Percentiles rank a stretch among this genome's conserved stretches.
phyloP scores from a whole-genome alignment of 106 monocot species.

The Acorus calamus region DNA sequence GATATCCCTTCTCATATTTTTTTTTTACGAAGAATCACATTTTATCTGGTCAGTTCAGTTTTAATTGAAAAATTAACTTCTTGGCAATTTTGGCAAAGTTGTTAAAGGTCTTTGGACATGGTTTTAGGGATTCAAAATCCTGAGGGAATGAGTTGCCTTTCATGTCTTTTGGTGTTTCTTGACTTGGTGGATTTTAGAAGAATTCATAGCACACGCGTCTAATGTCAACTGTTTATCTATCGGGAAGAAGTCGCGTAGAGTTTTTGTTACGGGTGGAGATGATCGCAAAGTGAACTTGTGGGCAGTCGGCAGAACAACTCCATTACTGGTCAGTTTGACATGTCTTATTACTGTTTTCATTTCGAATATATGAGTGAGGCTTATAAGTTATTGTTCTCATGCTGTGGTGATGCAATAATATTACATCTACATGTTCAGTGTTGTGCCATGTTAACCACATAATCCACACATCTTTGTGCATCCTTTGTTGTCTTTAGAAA shows the following conservation, averaged over 20 bases:
- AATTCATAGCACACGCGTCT: constrained; percentile 64
- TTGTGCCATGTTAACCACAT: no score
- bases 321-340: constrained; percentile 58
- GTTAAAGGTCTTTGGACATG: no score
- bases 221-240: constrained; percentile 70
- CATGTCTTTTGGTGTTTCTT: constrained; percentile 9
- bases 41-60: no score
- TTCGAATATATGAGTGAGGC: not conserved
- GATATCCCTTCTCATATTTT: no score
- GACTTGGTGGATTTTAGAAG: constrained; percentile 35
- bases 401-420: no score
- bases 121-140: no score
- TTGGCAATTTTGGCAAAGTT: no score
- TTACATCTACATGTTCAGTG: no score
- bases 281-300: constrained; percentile 77
- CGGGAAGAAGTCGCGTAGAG: constrained; percentile 74
- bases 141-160: not conserved
- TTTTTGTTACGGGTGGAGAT: constrained; percentile 73
- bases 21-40: no score
- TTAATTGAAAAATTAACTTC: no score
- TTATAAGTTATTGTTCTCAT: not conserved
- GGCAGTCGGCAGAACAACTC: constrained; percentile 52
- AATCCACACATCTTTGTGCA: no score
- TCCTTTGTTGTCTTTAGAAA: no score
- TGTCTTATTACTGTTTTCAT: not conserved